A percentile compares a stretch with the other conserved stretches of the same genome.
Evolutionary conservation across 2,329 filamentous ascomycete species (phyloP).

Genomic region (Clarireedia homoeocarpa): DNA sequence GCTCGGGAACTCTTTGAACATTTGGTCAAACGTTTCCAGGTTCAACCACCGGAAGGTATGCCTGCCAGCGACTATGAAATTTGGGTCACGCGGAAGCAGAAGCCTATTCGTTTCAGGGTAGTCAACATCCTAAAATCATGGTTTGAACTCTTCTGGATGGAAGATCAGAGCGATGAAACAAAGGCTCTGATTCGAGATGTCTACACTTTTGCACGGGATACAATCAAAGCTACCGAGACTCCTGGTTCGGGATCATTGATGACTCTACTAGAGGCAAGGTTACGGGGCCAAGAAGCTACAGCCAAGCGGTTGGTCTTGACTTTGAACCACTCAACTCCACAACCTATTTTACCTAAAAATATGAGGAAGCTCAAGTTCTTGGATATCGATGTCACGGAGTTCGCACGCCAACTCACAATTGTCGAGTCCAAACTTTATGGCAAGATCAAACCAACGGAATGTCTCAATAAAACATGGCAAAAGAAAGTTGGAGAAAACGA

Average conservation of each 20-base stretch:
- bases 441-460: conserved; percentile 94
- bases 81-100: conserved; percentile 93
- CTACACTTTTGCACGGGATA: conserved; percentile 84
- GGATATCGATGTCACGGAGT: conserved; percentile 92
- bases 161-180: conserved; percentile 76
- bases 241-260: conserved; percentile 80
- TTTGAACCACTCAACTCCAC: conserved; percentile 70
- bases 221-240: conserved; percentile 87
- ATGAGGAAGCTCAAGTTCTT: conserved; percentile 99
- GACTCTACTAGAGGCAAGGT: conserved; percentile 78
- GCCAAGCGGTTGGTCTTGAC: conserved; percentile 83
- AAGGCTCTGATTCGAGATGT: conserved; percentile 81
- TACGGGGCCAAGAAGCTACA: conserved; percentile 80
- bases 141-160: conserved; percentile 99
- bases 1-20: conserved; percentile 89
- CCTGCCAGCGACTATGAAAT: conserved; percentile 67
- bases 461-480: conserved; percentile 97
- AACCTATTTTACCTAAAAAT: conserved; percentile 93
- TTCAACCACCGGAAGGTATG: conserved; percentile 82
- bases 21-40: conserved; percentile 82
- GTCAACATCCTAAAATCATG: conserved; percentile 97
- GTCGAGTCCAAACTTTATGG: conserved; percentile 92
- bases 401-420: conserved; percentile 94
- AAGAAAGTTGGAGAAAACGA: conserved; percentile 82
- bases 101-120: conserved; percentile 88